phyloP scores from a whole-genome alignment of 148 eudicot species.

The Nepenthes mirabilis region DNA sequence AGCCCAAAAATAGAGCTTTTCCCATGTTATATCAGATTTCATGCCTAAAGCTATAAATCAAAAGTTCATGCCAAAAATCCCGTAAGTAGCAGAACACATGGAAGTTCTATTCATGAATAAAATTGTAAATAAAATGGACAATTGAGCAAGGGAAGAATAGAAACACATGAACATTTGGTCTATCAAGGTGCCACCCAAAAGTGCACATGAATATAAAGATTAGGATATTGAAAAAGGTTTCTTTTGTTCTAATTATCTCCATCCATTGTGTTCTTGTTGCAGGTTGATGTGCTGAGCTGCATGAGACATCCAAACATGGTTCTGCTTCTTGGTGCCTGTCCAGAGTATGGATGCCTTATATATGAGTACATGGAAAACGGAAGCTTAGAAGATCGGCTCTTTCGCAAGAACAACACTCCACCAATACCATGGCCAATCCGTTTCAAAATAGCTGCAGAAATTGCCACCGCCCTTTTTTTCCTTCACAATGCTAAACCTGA shows the following conservation, averaged over 20 bases:
- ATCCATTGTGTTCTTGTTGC: constrained; percentile 2
- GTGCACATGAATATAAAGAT: background rate
- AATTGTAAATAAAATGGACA: background rate
- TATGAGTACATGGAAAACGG: constrained; percentile 80
- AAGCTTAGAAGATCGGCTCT: constrained; percentile 71
- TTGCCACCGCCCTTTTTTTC: constrained; percentile 53
- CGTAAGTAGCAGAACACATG: too few species aligned
- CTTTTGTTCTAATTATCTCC: background rate
- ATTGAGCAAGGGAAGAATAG: background rate
- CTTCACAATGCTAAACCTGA: constrained; percentile 69
- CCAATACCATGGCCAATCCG: constrained; percentile 55
- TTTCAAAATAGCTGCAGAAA: constrained; percentile 63
- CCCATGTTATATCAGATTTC: too few species aligned
- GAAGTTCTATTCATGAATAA: too few species aligned
- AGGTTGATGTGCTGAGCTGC: constrained; percentile 71
- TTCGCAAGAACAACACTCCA: constrained; percentile 38
- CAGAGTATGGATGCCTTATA: constrained; percentile 69
- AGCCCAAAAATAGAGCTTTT: too few species aligned
- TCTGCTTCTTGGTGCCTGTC: constrained; percentile 78
- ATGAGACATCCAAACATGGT: constrained; percentile 90
- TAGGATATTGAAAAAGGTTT: background rate
- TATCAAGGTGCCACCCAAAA: background rate
- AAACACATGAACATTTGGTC: too few species aligned
- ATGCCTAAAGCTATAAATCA: too few species aligned
- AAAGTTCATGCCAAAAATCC: too few species aligned